Evolutionary conservation across 1,284 basidiomycete species (phyloP), one percentile per base, ranked within the genome.

Genomic region (Serendipita sp.): DNA sequence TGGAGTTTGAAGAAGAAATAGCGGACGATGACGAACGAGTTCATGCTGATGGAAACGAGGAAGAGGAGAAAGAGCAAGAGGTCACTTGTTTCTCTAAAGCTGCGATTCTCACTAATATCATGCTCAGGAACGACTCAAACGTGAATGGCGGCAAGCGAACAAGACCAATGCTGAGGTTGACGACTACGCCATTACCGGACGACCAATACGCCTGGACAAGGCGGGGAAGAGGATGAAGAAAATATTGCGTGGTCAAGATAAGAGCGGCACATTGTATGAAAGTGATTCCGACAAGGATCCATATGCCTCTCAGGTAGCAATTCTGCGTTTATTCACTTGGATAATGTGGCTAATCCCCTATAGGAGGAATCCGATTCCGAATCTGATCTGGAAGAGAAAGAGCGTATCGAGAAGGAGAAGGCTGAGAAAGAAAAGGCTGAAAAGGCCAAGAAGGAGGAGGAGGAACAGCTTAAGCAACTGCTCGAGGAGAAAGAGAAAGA

Each of bases 11-110:
- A 68, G 88, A 88, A 68, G 86, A 88, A 17, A 87, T 91, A 69
- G 86, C 86, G 22, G 91, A 93, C 68, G 91, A 93, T 67, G 91
- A 93, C 61, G 91, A 93, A 70, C 83, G 82, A 70, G 79, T 83
- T 71, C 78, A 84, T 49, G 76, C 79, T 22, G 85, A 88, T 63
- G 83, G 83, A 34, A 76, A 77, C 62, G 84, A 91, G 60, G 91
- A 93, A 64, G 88, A 91, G 70, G 80, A 84, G 43, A 92, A 88
- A 71, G 89, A 93, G 71, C 76, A 87, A n/a, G 89, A 91, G 79
- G 90, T 87, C 62, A 34, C 76, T 72, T 47, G 22, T 15, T 17
- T 32, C 30, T 35, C 26, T 60, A 41, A 63, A 38, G 50, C 34
- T 12, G 43, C 38, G 29, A 15, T 60, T 47, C 35, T 64, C 13